A percentile compares a stretch with the other conserved stretches of the same genome.
Evolutionary conservation across 805 yeast genomes (phyloP).

Genomic region (Yarrowia deformans): DNA sequence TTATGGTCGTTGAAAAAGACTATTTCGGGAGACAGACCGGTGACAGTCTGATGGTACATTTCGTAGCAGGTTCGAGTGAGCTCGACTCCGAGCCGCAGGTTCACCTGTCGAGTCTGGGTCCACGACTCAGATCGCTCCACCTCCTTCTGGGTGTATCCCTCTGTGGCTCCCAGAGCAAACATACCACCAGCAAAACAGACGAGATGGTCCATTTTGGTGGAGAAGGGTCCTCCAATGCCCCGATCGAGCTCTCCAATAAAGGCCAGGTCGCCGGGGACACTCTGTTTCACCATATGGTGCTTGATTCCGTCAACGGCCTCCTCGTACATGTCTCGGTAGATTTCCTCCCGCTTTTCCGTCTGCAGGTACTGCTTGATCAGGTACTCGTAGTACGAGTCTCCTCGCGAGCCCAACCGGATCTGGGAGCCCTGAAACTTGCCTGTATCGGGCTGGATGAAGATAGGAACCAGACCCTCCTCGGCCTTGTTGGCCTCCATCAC

Average conservation of each 20-base stretch:
- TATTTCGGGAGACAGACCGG: conserved; percentile 90
- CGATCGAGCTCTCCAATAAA: conserved; percentile 78
- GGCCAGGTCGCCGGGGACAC: conserved; percentile 67
- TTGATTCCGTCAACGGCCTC: conserved; percentile 80
- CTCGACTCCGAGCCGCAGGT: conserved; percentile 74
- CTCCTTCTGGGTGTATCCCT: conserved; percentile 63
- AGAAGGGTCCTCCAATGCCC: conserved; percentile 68
- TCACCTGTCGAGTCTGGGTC: conserved; percentile 65
- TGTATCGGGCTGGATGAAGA: conserved; percentile 74
- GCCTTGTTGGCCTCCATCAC: conserved; percentile 71
- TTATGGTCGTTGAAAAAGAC: conserved; percentile 76
- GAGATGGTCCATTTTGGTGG: conserved; percentile 87
- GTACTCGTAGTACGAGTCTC: conserved; percentile 93
- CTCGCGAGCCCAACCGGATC: conserved; percentile 87
- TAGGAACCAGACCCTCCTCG: conserved; percentile 81
- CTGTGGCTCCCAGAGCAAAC: conserved; percentile 87
- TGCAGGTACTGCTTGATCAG: conserved; percentile 84
- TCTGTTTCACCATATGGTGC: conserved; percentile 64
- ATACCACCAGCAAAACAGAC: conserved; percentile 93
- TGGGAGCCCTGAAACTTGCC: conserved; percentile 70
- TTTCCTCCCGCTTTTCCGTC: conserved; percentile 64
- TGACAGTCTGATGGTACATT: conserved; percentile 75
- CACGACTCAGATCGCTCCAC: conserved; percentile 62
- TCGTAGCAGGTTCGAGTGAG: conserved; percentile 81
- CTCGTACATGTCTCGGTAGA: conserved; percentile 77